Conservation (phyloP, 129 eudicot genomes). For the Artemisia annua region DNA sequence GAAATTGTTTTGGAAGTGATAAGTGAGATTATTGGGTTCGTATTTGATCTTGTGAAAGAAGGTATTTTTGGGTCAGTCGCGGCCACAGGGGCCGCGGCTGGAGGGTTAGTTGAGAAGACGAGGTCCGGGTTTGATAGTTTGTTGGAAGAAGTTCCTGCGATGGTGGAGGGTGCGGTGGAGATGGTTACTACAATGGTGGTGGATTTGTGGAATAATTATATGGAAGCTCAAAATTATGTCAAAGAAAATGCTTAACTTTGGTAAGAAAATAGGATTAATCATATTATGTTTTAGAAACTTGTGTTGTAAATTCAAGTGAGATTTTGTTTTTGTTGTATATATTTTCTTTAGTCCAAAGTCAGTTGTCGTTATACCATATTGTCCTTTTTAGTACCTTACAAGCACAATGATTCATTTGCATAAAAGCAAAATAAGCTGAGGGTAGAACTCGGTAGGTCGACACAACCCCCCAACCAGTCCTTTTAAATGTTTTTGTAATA, state of each 20-base stretch:
- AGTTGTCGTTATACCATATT: no score
- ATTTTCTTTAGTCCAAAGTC: no score
- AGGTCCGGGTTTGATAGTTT: slow-evolving; percentile 25
- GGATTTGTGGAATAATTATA: slow-evolving; percentile 52
- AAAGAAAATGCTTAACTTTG: slow-evolving; percentile 25
- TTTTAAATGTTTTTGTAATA: no score
- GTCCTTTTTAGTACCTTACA: no score
- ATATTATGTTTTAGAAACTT: no score
- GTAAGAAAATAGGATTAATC: no score
- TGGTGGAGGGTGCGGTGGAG: slow-evolving; percentile 36
- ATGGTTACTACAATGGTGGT: slow-evolving; percentile 39
- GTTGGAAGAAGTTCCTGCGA: slow-evolving; percentile 37
- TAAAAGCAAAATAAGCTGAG: no score
- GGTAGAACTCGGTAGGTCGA: no score
- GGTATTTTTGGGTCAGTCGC: slow-evolving; percentile 29
- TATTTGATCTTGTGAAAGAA: slow-evolving; percentile 36
- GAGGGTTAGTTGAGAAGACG: slow-evolving; percentile 36
- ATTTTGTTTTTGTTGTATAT: no score
- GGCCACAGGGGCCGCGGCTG: slow-evolving; percentile 25
- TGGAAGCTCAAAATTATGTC: slow-evolving; percentile 48
- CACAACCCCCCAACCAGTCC: no score
- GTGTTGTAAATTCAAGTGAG: no score
- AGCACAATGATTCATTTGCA: no score
- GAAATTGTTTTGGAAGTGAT: slow-evolving; percentile 28
- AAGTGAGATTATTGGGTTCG: slow-evolving; percentile 16